Evolutionary conservation across 768 basidiomycete species (phyloP).

Genomic region (Gelatoporia subvermispora): DNA sequence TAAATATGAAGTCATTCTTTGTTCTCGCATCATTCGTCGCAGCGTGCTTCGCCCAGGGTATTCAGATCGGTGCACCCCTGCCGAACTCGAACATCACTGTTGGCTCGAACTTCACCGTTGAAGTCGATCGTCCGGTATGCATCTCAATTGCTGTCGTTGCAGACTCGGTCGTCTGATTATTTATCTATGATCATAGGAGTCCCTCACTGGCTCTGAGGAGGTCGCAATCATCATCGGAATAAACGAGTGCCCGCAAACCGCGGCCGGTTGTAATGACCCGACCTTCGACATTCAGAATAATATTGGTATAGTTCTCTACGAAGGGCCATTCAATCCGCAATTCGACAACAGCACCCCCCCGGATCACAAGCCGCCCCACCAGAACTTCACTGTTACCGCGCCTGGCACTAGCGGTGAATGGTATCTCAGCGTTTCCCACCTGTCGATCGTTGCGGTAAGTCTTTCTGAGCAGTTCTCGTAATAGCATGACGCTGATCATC

Average conservation of each 20-base stretch:
- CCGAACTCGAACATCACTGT: constrained; percentile 18
- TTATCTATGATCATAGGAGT: no score
- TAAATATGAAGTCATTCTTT: constrained; percentile 5
- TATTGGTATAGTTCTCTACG: constrained; percentile 25
- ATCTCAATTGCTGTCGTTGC: not conserved
- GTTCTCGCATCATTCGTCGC: constrained; percentile 17
- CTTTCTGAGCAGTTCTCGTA: no score
- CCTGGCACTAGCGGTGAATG: constrained; percentile 11
- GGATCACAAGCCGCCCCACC: constrained; percentile 16
- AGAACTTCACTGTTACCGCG: constrained; percentile 24
- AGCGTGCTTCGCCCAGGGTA: constrained; percentile 21
- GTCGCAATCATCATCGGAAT: constrained; percentile 30
- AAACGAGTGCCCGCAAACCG: constrained; percentile 18
- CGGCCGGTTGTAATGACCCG: constrained; percentile 11
- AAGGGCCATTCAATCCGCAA: constrained; percentile 25
- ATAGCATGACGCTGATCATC: no score
- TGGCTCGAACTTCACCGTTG: constrained; percentile 27
- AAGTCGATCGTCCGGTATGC: constrained; percentile 30
- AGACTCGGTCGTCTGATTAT: no score
- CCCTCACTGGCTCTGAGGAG: constrained; percentile 27
- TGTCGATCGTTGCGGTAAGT: constrained; percentile 13
- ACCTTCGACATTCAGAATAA: constrained; percentile 6
- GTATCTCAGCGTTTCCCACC: constrained; percentile 14
- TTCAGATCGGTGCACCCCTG: constrained; percentile 26
- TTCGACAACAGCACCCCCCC: constrained; percentile 8